Evolutionary conservation across 345 rosid genomes (phyloP).

Genomic region (Populus nigra): DNA sequence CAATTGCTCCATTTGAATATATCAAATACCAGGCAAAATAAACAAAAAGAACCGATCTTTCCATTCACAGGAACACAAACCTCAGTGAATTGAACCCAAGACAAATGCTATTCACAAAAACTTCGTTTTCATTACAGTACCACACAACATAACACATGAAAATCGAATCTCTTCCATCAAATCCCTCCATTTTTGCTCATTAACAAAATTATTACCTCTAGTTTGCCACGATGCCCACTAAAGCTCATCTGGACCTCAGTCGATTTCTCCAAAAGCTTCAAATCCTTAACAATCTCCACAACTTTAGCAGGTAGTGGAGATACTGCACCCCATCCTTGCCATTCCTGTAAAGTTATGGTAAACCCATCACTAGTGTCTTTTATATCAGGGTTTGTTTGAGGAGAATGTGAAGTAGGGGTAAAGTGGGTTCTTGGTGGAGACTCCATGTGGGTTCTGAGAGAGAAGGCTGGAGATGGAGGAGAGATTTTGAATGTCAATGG

Average conservation of each 20-base stretch:
- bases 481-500: conserved; percentile 29
- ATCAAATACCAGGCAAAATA: background rate
- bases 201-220: conserved; percentile 46
- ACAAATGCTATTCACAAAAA: background rate
- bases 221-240: conserved; percentile 83
- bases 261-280: conserved; percentile 63
- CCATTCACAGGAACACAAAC: background rate
- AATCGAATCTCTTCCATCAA: background rate
- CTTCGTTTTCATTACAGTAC: background rate
- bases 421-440: conserved; percentile 22
- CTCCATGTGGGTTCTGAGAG: conserved; percentile 34
- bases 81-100: background rate
- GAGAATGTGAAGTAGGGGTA: conserved; percentile 42
- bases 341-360: conserved; percentile 50
- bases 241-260: conserved; percentile 59
- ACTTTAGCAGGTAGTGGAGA: conserved; percentile 73
- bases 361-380: conserved; percentile 27
- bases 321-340: conserved; percentile 76
- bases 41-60: background rate
- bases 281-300: conserved; percentile 55
- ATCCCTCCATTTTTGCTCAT: background rate
- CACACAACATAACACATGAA: background rate
- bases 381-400: conserved; percentile 22
- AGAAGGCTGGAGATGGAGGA: conserved; percentile 23
- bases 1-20: background rate